phyloP scores from a whole-genome alignment of 257 asterid genomes.

The Solanum gandarillasii region DNA sequence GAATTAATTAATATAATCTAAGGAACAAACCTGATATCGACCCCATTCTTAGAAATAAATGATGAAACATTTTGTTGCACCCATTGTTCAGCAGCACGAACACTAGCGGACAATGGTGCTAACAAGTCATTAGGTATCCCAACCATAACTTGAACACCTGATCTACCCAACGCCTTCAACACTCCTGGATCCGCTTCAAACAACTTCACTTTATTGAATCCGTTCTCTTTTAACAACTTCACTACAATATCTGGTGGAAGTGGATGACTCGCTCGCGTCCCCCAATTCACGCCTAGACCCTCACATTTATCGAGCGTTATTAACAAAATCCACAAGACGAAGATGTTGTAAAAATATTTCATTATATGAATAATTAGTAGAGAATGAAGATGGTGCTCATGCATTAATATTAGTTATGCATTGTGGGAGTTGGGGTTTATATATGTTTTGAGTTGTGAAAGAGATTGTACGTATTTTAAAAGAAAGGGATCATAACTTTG shows the following conservation, averaged over 20 bases:
- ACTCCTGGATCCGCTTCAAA: constrained; percentile 71
- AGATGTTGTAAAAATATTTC: constrained; percentile 8
- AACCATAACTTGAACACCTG: constrained; percentile 83
- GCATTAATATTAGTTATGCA: neutral
- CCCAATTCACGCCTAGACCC: constrained; percentile 73
- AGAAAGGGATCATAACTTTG: neutral
- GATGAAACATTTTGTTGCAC: constrained; percentile 57
- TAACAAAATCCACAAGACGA: constrained; percentile 20
- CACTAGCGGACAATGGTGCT: constrained; percentile 52
- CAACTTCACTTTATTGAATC: constrained; percentile 71
- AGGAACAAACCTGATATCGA: constrained; percentile 48
- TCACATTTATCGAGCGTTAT: constrained; percentile 1
- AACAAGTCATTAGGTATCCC: constrained; percentile 88
- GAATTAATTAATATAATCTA: too few relatives aligned
- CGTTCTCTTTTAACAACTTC: constrained; percentile 66
- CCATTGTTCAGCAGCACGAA: constrained; percentile 65
- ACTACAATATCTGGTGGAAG: constrained; percentile 61
- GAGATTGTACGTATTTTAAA: neutral
- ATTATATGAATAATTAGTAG: neutral
- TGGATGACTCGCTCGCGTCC: constrained; percentile 47
- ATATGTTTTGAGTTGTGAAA: neutral
- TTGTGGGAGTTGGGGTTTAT: neutral
- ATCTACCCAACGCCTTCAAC: constrained; percentile 54
- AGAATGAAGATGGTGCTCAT: neutral
- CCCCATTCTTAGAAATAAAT: constrained; percentile 58